Percentiles rank a stretch among this genome's conserved stretches.
Evolutionary conservation across 352 stramenopile genomes (phyloP).

Genomic region (Globisporangium splendens): DNA sequence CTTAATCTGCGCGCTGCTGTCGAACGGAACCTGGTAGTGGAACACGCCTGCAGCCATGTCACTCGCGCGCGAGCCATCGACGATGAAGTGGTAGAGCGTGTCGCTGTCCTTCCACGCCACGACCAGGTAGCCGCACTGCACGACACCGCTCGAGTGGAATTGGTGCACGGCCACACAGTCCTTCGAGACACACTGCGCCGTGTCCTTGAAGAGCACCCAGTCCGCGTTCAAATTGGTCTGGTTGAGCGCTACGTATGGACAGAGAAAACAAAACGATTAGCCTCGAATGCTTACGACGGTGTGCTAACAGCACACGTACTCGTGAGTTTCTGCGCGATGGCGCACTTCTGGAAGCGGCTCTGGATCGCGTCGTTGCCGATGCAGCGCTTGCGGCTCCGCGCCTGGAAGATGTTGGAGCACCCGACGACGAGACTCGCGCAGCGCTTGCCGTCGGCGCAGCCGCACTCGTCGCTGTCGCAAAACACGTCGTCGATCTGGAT

Average conservation of each 20-base stretch:
- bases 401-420: slow-evolving; percentile 68
- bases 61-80: slow-evolving; percentile 59
- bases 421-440: slow-evolving; percentile 69
- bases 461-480: slow-evolving; percentile 57
- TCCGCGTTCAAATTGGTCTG: slow-evolving; percentile 50
- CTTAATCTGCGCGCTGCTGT: slow-evolving; percentile 16
- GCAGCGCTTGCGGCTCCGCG: slow-evolving; percentile 65
- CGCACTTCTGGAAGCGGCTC: slow-evolving; percentile 51
- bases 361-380: slow-evolving; percentile 43
- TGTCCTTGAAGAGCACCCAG: slow-evolving; percentile 74
- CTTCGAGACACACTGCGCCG: slow-evolving; percentile 38
- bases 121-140: slow-evolving; percentile 66
- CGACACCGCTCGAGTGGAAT: slow-evolving; percentile 60
- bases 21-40: slow-evolving; percentile 43
- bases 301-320: slow-evolving; percentile 22
- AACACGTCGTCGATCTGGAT: slow-evolving; percentile 86
- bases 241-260: slow-evolving; percentile 22
- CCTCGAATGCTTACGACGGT: neutral
- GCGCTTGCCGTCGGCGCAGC: slow-evolving; percentile 39
- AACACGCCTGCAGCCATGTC: slow-evolving; percentile 71
- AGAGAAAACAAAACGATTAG: neutral
- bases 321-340: slow-evolving; percentile 41
- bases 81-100: slow-evolving; percentile 61
- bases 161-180: slow-evolving; percentile 58
- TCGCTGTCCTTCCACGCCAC: slow-evolving; percentile 62